Base-by-base conservation (phyloP, 768 basidiomycete genomes). In the Agaricus blazei region DNA sequence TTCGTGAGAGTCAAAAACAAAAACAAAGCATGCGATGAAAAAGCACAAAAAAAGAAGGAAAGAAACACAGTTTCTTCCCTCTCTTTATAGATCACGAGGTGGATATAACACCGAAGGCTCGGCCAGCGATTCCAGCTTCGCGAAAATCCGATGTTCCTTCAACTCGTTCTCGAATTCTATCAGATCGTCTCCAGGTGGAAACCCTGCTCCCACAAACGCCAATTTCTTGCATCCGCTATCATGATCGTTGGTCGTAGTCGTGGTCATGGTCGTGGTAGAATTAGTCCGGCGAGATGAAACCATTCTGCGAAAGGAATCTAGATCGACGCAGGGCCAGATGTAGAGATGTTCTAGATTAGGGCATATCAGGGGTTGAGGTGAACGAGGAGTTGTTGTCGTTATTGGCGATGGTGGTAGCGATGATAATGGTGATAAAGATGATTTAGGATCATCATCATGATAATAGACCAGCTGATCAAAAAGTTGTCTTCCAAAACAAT, bases 181-280 rank as follows among this genome's bases (percentile, higher is more conserved):
- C 14, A 37, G 26, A 12, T 46, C 9, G 9, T 29, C 34, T 14
- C n/a, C 8, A 27, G 19, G 6, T 6, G 3, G 23, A 2, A 48
- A 27, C 3, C 3, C 28, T n/a, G 48, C 47, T 3, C 23, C 31
- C 3, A 55, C 54, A 24, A 6, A 15, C 41, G 24, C 15, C 27
- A 55, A 28, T 42, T 55, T 55, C 54, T 27, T 38, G 11, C 54
- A 48, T 6, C 7, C 37, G 15, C 53, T 48, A 11, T 28, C n/a
- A 29, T 28, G 29, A 14, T 31, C 28, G 28, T 47, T 29, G 7
- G 19, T n/a, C 1, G 47, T 11, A 34, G 5, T 8, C 7, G 7
- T 34, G 34, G 3, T 11, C 8, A 34, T 34, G 34, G 3, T 5
- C 31, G 31, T 31, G 31, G 34, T 34, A 11, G 34, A 8, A 11